phyloP scores from a whole-genome alignment of 768 basidiomycete species.

The Naganishia randhawae region DNA sequence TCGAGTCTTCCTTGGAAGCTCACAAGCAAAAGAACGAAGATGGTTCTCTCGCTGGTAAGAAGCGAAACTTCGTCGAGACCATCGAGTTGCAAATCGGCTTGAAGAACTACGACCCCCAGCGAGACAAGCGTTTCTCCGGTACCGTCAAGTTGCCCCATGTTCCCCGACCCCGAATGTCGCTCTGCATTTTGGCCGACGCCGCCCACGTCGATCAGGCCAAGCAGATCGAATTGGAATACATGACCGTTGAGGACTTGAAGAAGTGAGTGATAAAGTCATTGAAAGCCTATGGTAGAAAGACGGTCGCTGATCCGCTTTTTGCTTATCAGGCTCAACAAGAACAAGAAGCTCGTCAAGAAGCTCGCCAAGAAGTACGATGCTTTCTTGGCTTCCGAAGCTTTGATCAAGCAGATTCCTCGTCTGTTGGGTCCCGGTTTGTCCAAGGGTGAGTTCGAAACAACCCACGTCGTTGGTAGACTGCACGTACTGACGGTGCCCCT shows the following conservation, averaged over 20 bases:
- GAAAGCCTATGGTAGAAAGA: background rate
- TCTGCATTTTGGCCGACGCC: constrained; percentile 99
- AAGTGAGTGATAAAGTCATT: constrained; percentile 61
- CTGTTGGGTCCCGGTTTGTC: constrained; percentile 98
- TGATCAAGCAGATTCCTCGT: constrained; percentile 99
- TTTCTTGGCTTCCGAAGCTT: constrained; percentile 91
- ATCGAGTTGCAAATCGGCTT: constrained; percentile 53
- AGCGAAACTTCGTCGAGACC: constrained; percentile 53
- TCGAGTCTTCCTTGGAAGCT: constrained; percentile 76
- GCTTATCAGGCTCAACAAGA: constrained; percentile 85
- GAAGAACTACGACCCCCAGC: constrained; percentile 72
- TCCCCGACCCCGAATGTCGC: constrained; percentile 97
- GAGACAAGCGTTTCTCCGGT: constrained; percentile 92
- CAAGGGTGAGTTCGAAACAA: constrained; percentile 66
- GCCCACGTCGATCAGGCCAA: constrained; percentile 98
- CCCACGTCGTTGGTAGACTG: background rate
- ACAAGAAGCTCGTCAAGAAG: constrained; percentile 99
- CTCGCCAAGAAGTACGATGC: constrained; percentile 99
- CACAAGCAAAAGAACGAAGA: constrained; percentile 47
- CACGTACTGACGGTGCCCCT: background rate
- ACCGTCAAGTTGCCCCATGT: constrained; percentile 79
- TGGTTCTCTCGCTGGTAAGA: constrained; percentile 39
- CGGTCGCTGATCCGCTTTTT: constrained; percentile 6
- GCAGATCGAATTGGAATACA: constrained; percentile 72
- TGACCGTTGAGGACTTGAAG: constrained; percentile 87